A percentile compares a stretch with the other conserved stretches of the same genome.
phyloP scores from a whole-genome alignment of 306 rosid species.

The Trichosanthes truncata region DNA sequence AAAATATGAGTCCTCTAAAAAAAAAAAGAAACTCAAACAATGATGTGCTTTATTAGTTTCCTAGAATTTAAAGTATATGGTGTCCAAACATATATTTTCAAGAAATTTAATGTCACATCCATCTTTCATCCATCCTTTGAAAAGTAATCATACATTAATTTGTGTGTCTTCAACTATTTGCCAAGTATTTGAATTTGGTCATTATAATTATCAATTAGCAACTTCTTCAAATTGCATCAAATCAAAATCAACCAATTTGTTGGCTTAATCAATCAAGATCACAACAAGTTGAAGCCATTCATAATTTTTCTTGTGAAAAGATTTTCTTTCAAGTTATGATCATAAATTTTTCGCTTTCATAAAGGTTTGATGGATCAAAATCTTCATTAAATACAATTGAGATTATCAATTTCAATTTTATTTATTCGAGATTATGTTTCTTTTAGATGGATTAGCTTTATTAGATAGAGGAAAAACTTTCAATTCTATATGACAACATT shows the following conservation, averaged over 20 bases:
- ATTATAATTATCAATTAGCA: background rate
- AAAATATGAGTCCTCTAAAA: background rate
- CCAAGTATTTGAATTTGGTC: background rate
- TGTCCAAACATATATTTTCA: background rate
- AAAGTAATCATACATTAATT: background rate
- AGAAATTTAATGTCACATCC: background rate
- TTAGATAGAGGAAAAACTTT: too few relatives aligned
- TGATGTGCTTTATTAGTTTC: background rate
- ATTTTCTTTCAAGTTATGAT: background rate
- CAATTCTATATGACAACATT: too few relatives aligned
- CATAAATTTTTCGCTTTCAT: background rate
- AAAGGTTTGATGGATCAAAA: background rate
- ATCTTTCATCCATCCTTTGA: background rate
- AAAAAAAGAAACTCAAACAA: background rate
- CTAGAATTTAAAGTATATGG: background rate
- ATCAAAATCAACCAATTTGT: background rate
- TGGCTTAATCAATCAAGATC: background rate
- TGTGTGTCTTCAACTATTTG: background rate
- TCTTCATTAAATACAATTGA: background rate
- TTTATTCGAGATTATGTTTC: background rate
- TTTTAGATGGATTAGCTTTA: background rate
- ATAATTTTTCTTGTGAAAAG: background rate
- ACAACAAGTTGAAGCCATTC: background rate
- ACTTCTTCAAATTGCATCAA: background rate
- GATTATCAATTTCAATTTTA: background rate